Percentiles rank a stretch among this genome's conserved stretches.
These are phyloP conservation scores for Fusarium sp. DNA, from an alignment of 2,329 filamentous ascomycete genomes.

Conservation along the genomic window DNA sequence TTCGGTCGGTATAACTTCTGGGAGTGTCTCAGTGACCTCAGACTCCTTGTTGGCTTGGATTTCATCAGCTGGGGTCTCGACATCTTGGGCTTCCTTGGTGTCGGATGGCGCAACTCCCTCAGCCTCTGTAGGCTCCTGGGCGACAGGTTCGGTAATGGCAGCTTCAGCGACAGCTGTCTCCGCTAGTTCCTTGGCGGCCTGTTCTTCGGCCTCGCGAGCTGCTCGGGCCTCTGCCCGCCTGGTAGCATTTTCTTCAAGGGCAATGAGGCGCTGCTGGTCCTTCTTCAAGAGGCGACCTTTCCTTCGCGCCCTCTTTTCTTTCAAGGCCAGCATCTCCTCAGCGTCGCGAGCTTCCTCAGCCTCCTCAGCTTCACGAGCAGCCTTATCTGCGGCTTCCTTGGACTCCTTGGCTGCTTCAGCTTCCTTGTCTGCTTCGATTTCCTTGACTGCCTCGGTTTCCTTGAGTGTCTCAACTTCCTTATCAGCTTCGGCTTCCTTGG, in stretches of 20 bases:
- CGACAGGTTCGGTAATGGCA: neutral
- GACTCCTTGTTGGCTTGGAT: neutral
- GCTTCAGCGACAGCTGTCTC: slow-evolving; percentile 20
- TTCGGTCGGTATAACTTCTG: neutral
- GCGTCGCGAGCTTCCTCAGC: slow-evolving; percentile 38
- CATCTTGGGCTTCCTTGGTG: neutral
- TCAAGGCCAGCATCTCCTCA: slow-evolving; percentile 50
- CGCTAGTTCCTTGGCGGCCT: slow-evolving; percentile 21
- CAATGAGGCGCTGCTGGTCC: slow-evolving; percentile 29
- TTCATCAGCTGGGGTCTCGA: neutral
- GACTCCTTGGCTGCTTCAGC: slow-evolving; percentile 21
- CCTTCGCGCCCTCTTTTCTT: slow-evolving; percentile 51
- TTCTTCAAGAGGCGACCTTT: slow-evolving; percentile 38
- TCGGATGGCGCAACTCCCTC: neutral
- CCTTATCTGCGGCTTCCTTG: slow-evolving; percentile 29
- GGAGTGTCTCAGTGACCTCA: neutral
- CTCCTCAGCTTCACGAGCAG: slow-evolving; percentile 38
- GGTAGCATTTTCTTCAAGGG: slow-evolving; percentile 35
- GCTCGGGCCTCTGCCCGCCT: slow-evolving; percentile 42
- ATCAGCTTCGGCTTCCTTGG: slow-evolving; percentile 18
- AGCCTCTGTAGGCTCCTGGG: neutral
- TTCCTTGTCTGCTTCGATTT: slow-evolving; percentile 30
- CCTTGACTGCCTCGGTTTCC: slow-evolving; percentile 28
- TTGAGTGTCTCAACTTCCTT: slow-evolving; percentile 22
- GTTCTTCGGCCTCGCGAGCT: slow-evolving; percentile 36